phyloP scores from a whole-genome alignment of 257 asterid species.

The Jacaranda mimosifolia region DNA sequence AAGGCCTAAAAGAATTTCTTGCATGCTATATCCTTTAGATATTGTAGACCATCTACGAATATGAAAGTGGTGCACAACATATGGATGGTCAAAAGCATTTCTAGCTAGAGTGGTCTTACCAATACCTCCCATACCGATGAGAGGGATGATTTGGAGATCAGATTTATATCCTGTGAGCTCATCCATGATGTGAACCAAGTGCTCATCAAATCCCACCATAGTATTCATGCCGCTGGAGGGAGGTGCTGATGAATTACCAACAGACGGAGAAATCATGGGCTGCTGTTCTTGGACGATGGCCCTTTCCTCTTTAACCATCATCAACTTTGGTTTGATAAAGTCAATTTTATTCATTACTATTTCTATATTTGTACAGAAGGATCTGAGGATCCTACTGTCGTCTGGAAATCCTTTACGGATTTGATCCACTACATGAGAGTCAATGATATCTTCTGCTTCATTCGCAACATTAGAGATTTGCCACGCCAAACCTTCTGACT shows the following conservation, averaged over 20 bases:
- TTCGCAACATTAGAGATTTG: background rate
- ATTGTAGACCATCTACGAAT: no score
- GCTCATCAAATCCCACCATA: background rate
- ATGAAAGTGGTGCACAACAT: no score
- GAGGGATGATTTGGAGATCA: conserved; percentile 7
- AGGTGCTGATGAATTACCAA: background rate
- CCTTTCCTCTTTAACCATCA: background rate
- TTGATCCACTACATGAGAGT: background rate
- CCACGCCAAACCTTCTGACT: background rate
- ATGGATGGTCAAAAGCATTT: no score
- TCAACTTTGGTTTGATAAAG: background rate
- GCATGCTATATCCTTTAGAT: no score
- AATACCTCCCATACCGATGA: conserved; percentile 28
- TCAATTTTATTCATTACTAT: background rate
- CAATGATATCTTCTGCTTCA: conserved; percentile 4
- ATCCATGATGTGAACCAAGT: background rate
- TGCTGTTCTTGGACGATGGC: background rate
- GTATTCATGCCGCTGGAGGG: background rate
- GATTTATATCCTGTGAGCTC: background rate
- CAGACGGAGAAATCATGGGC: background rate
- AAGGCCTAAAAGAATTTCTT: no score
- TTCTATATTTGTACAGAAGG: background rate
- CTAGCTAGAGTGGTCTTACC: no score
- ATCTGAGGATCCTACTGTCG: no score
- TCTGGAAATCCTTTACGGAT: no score